phyloP scores from a whole-genome alignment of 2,329 filamentous ascomycete species.

The Helotiales sp. region DNA sequence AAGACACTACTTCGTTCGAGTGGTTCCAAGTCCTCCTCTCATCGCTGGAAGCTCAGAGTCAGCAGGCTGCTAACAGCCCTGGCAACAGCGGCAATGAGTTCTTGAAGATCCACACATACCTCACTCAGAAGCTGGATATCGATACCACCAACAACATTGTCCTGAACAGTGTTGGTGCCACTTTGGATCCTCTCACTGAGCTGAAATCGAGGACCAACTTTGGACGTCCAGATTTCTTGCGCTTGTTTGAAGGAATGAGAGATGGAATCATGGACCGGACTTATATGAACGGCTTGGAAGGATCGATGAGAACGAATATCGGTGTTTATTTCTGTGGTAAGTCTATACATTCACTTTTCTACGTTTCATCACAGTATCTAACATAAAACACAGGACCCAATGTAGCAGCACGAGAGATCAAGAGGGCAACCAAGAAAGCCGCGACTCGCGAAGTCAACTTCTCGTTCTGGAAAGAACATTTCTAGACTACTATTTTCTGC shows the following conservation, averaged over 20 bases:
- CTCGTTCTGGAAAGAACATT: slow-evolving; percentile 99
- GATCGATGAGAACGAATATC: slow-evolving; percentile 76
- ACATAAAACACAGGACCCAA: slow-evolving; percentile 31
- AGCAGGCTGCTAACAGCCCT: slow-evolving; percentile 64
- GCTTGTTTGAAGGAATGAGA: slow-evolving; percentile 80
- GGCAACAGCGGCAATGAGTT: slow-evolving; percentile 76
- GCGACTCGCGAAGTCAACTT: slow-evolving; percentile 82
- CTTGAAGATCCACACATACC: slow-evolving; percentile 95
- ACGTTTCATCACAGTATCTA: slow-evolving; percentile 9
- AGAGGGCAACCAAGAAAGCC: slow-evolving; percentile 72
- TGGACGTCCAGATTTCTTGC: slow-evolving; percentile 84
- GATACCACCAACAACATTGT: slow-evolving; percentile 97
- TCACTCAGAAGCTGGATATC: slow-evolving; percentile 88
- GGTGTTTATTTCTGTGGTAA: slow-evolving; percentile 98
- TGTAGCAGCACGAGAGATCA: slow-evolving; percentile 74
- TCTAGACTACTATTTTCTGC: slow-evolving; percentile 41
- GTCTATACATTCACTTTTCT: slow-evolving; percentile 25
- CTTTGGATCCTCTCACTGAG: slow-evolving; percentile 88
- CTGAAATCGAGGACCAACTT: slow-evolving; percentile 90
- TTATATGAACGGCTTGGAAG: slow-evolving; percentile 81
- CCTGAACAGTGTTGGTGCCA: slow-evolving; percentile 87
- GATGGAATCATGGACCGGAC: slow-evolving; percentile 82
- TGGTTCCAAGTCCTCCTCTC: slow-evolving; percentile 97
- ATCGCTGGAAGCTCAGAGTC: slow-evolving; percentile 84
- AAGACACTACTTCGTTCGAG: slow-evolving; percentile 92